A percentile compares a stretch with the other conserved stretches of the same genome.
Conservation (phyloP, 2,329 filamentous ascomycete genomes). For the Remersonia thermophila region DNA sequence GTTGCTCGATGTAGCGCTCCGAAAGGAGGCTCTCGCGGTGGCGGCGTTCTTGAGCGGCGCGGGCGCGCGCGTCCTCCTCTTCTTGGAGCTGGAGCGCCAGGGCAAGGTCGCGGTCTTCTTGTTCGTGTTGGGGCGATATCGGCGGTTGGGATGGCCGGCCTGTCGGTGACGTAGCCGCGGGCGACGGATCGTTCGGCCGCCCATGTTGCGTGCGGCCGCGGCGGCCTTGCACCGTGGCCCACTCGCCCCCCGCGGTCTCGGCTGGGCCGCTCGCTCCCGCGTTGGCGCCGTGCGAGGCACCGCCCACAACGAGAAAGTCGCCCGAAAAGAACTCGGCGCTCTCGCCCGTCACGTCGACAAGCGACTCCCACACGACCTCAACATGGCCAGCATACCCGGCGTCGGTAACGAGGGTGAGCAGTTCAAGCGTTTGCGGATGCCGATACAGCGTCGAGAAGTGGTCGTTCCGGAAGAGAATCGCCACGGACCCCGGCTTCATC, state of each 20-base stretch:
- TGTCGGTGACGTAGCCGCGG: no score
- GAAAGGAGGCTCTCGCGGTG: conserved; percentile 55
- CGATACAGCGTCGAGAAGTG: conserved; percentile 93
- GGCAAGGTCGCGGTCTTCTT: conserved; percentile 79
- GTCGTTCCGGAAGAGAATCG: conserved; percentile 91
- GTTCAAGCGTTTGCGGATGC: conserved; percentile 61
- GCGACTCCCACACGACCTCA: conserved; percentile 91
- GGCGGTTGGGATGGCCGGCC: conserved; percentile 21
- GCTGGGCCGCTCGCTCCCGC: no score
- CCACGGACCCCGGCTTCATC: conserved; percentile 64
- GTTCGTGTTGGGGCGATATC: conserved; percentile 37
- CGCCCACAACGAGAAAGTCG: conserved; percentile 77
- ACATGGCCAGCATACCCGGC: conserved; percentile 78
- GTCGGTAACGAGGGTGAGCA: conserved; percentile 83
- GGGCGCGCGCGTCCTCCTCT: conserved; percentile 73
- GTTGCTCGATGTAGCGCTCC: conserved; percentile 57
- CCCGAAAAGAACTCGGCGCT: conserved; percentile 76
- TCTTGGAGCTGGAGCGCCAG: conserved; percentile 88
- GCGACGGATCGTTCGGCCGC: conserved; percentile 8
- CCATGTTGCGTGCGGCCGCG: conserved; percentile 17
- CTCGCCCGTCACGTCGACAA: conserved; percentile 78
- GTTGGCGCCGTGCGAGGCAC: conserved; percentile 25
- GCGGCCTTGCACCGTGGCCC: conserved; percentile 42
- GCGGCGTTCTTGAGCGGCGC: conserved; percentile 47
- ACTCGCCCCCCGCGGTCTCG: conserved; percentile 22